Evolutionary conservation across 1,284 basidiomycete species (phyloP), one percentile per base, ranked within the genome.

Genomic region (Microbotryum saponariae): DNA sequence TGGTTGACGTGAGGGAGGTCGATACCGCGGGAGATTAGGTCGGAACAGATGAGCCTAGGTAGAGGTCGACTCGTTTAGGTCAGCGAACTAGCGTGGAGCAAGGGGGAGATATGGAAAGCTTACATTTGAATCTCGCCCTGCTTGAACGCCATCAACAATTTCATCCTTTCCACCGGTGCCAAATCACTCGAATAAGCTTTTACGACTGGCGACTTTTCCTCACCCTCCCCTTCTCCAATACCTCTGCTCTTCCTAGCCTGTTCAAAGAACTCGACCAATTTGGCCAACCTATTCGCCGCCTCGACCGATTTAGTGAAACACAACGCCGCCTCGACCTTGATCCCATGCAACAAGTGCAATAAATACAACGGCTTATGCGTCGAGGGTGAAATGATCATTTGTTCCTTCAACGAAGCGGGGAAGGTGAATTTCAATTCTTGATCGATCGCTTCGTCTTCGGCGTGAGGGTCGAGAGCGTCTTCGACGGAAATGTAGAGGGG

Each of bases 301-400:
- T 97, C 93, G 14, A 96, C 87, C 0, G 88, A 91, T 76, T 97
- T 98, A 10, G 92, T 96, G 78, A 99, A 99, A 54, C 94, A 86
- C 25, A 99, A 80, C 0, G 87, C 88, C 64, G 87, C 87, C 14
- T 76, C 79, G 21, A 91, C 79, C 16, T 77, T 72, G 51, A 78
- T 79, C 6, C 76, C 73, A 72, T 88, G 85, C 4, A 97, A 79
- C 46, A 99, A 84, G 72, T 96, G 82, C 74, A 97, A 86, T 51
- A 99, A 82, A 64, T 90, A 81, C 16, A 98, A 82, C 1, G 94
- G 93, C 76, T 99, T 99, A 67, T 87, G 80, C 0, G 84, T 80
- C 0, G 91, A 78, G 51, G 87, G 82, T 62, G 86, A 87, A 54
- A 96, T 82, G 56, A 93, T 74, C 85, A 94, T 90, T 69, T 88